Evolutionary conservation across 495 filamentous ascomycete genomes (phyloP).

Genomic region (Parachaetomium inaequale): DNA sequence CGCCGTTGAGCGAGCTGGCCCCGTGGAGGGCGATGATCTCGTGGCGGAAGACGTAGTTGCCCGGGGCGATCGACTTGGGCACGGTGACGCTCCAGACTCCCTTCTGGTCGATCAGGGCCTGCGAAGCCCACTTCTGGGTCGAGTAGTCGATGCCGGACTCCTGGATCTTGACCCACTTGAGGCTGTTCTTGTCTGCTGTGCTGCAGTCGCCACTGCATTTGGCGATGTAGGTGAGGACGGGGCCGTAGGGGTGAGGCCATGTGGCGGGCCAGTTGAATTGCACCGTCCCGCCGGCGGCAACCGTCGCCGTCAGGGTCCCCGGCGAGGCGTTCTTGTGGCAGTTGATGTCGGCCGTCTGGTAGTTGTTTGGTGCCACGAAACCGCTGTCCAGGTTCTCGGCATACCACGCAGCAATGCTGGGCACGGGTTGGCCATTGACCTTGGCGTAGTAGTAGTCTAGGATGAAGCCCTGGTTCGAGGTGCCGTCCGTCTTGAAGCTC

Average conservation of each 20-base stretch:
- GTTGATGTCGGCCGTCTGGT: constrained; percentile 33
- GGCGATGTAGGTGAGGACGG: constrained; percentile 38
- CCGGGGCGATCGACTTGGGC: constrained; percentile 52
- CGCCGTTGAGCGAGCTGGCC: constrained; percentile 39
- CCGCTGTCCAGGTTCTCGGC: constrained; percentile 36
- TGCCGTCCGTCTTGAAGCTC: background rate
- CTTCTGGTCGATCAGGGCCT: constrained; percentile 46
- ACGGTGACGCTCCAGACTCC: constrained; percentile 60
- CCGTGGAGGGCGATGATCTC: constrained; percentile 57
- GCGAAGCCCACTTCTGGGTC: constrained; percentile 30
- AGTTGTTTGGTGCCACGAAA: constrained; percentile 31
- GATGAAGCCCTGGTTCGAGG: background rate
- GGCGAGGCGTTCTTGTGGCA: constrained; percentile 38
- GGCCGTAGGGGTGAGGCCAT: constrained; percentile 32
- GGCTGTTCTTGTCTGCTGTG: constrained; percentile 31
- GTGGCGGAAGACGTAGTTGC: constrained; percentile 66
- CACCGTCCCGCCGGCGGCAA: constrained; percentile 30
- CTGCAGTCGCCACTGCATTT: constrained; percentile 33
- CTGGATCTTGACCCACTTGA: constrained; percentile 43
- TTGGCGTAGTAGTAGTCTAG: background rate
- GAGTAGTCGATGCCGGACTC: constrained; percentile 29
- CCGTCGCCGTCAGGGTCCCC: constrained; percentile 30
- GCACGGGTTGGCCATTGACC: background rate
- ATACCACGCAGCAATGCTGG: constrained; percentile 22
- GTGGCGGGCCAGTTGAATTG: constrained; percentile 27